Conservation (phyloP, 164 flowering plant genomes). For the Vitis riparia region DNA sequence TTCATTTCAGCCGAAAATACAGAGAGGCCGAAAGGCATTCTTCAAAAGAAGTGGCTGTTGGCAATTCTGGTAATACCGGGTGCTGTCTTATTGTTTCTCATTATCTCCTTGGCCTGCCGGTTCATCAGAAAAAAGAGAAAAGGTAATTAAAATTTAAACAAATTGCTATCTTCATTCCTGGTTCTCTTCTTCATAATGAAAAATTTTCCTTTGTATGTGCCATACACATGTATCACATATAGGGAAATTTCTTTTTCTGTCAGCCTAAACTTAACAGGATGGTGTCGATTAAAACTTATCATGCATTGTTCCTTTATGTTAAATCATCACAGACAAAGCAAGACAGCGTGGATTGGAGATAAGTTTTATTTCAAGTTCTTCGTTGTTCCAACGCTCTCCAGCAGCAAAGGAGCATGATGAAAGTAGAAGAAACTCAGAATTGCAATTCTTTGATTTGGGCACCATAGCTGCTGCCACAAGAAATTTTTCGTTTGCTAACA, state of each 20-base stretch:
- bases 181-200: too few relatives aligned
- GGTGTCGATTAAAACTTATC: too few relatives aligned
- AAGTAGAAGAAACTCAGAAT: constrained; percentile 12
- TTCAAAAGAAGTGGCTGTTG: constrained; percentile 2
- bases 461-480: constrained; percentile 37
- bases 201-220: too few relatives aligned
- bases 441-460: constrained; percentile 25
- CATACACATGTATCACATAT: too few relatives aligned
- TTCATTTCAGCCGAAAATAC: constrained; percentile 6
- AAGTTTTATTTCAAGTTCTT: background rate
- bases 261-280: too few relatives aligned
- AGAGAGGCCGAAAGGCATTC: background rate
- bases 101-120: background rate
- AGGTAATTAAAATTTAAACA: constrained; percentile 15
- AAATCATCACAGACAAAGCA: background rate
- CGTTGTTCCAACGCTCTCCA: constrained; percentile 1
- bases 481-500: constrained; percentile 35
- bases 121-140: constrained; percentile 3
- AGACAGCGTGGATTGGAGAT: background rate
- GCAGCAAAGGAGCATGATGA: constrained; percentile 4
- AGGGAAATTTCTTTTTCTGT: too few relatives aligned
- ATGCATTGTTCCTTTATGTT: too few relatives aligned
- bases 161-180: background rate
- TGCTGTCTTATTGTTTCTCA: background rate
- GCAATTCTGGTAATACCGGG: constrained; percentile 2